Evolutionary conservation across 345 rosid species (phyloP), one percentile per base, ranked within the genome.

Genomic region (Eucalyptus grandis): DNA sequence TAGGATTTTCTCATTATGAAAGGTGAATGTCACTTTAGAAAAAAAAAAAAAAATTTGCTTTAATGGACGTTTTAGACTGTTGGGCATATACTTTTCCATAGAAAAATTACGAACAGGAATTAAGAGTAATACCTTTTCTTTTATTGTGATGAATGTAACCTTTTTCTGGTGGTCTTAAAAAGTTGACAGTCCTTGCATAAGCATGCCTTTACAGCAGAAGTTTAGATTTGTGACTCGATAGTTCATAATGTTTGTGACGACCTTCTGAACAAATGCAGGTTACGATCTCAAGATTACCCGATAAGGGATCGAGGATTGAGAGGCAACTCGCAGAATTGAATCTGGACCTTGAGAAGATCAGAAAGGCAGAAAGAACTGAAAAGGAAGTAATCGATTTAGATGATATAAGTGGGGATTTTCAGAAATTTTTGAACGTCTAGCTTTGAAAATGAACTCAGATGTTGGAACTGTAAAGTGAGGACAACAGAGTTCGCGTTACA

Each of bases 221-320:
- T 40, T 77, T 26, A 56, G 65, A 51, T 56, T 30, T 46, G 27
- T 77, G 2, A 44, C 83, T 24, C 26, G 43, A 21, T 77, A 77
- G 83, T 77, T 40, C 47, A 27, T 1, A 65, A 58, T 43, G 60
- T 3, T 3, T 19, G 30, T 37, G 44, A 34, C 14, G 2, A 50
- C 26, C 34, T 72, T 37, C 37, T 80, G 89, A 46, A 88, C 31
- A 43, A 46, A 40, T 62, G 88, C 95, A 98, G 99, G 92, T 13
- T 51, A 94, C 93, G 6, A 90, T 97, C 34, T 93, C 97, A 54
- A 96, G 92, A 88, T 90, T 98, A 88, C 98, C 99, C 7, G 99
- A 98, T 89, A 91, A 92, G 90, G 99, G 99, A 86, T 95, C 92
- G 9, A 97, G 94, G 89, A 50, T 97, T 83, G 95, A 92, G 90